These are phyloP conservation scores for Abrus precatorius DNA, from an alignment of 306 rosid species.

Conservation along the genomic window DNA sequence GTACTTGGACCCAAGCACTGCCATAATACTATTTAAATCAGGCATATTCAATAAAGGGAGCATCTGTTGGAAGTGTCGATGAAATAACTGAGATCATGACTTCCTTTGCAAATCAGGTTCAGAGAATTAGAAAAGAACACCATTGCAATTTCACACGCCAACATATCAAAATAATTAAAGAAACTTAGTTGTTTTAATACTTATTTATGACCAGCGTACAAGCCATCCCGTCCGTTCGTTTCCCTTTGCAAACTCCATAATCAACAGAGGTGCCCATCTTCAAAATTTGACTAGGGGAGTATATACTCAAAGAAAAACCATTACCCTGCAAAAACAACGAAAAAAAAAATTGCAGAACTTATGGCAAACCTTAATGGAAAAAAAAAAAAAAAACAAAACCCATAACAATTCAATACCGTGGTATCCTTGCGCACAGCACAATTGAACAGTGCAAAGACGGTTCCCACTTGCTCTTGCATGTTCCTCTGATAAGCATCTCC, in stretches of 20 bases:
- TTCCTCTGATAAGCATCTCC: conserved; percentile 87
- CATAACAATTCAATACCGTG: conserved; percentile 54
- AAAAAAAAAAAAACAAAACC: background rate
- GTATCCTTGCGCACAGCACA: conserved; percentile 80
- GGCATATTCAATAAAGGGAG: background rate
- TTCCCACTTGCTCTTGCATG: conserved; percentile 67
- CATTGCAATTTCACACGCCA: conserved; percentile 1
- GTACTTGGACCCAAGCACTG: background rate
- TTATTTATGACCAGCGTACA: conserved; percentile 79
- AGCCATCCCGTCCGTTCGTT: conserved; percentile 78
- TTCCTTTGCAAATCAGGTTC: background rate
- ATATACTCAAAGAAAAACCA: conserved; percentile 86
- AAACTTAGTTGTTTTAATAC: conserved; percentile 52
- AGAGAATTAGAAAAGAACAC: background rate
- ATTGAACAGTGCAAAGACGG: conserved; percentile 79
- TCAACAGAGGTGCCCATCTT: conserved; percentile 90
- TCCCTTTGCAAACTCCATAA: conserved; percentile 91
- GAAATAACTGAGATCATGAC: background rate
- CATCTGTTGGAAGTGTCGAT: background rate
- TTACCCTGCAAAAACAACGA: conserved; percentile 66
- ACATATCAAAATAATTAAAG: background rate
- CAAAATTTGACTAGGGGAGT: conserved; percentile 67
- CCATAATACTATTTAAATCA: background rate
- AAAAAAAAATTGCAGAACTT: background rate
- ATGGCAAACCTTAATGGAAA: background rate